These are phyloP conservation scores for Stephanodiscus triporus DNA, from an alignment of 108 stramenopile species.

Conservation along the genomic window DNA sequence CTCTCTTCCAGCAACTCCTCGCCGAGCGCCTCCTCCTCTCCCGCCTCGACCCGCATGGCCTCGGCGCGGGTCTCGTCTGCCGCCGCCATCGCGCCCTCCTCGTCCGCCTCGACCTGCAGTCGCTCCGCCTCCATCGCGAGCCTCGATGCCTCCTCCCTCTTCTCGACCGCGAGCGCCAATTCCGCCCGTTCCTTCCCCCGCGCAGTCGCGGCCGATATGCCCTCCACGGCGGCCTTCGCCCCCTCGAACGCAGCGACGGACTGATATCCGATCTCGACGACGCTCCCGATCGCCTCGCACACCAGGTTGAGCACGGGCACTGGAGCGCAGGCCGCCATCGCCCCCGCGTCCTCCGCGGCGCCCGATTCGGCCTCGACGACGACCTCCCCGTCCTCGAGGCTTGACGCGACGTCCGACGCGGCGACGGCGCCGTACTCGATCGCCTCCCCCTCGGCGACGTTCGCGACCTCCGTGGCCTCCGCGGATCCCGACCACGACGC, in stretches of 20 bases:
- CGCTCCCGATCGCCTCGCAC: conserved; percentile 37
- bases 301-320: conserved; percentile 26
- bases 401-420: conserved; percentile 7
- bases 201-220: conserved; percentile 15
- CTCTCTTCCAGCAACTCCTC: conserved; percentile 21
- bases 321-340: conserved; percentile 27
- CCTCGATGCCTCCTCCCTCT: conserved; percentile 29
- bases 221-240: conserved; percentile 35
- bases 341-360: conserved; percentile 31
- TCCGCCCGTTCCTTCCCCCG: conserved; percentile 24
- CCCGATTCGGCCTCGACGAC: conserved; percentile 22
- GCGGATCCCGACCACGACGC: conserved; percentile 18
- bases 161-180: conserved; percentile 3
- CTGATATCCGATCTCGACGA: conserved; percentile 31
- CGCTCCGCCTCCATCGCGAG: conserved; percentile 13
- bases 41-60: conserved; percentile 6
- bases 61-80: conserved; percentile 15
- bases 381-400: conserved; percentile 31
- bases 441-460: conserved; percentile 14
- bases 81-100: conserved; percentile 17
- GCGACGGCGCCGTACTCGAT: conserved; percentile 15
- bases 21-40: conserved; percentile 9
- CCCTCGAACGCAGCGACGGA: conserved; percentile 29
- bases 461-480: conserved; percentile 17
- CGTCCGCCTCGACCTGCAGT: conserved; percentile 13